Conservation (phyloP, 2,329 filamentous ascomycete species). For the Colletotrichum plurivorum region DNA sequence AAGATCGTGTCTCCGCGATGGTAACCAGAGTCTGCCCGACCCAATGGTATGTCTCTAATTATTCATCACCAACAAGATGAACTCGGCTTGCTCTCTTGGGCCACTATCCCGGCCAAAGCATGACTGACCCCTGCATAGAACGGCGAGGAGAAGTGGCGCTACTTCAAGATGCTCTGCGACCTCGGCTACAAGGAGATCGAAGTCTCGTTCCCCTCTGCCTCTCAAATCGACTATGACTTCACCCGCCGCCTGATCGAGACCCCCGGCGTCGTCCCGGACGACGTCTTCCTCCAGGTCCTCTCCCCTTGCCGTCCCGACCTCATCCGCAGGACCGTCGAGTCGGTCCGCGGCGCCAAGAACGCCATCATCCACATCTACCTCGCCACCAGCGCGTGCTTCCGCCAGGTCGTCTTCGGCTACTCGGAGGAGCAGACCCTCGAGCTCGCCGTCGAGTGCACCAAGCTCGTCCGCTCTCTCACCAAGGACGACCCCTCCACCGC, state of each 20-base stretch:
- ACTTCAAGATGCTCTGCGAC: constrained; percentile 94
- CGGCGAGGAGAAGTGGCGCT: constrained; percentile 93
- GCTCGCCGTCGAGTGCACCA: constrained; percentile 87
- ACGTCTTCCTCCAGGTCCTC: constrained; percentile 93
- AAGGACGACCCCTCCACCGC: constrained; percentile 76
- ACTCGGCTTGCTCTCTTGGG: no score
- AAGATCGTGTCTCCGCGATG: constrained; percentile 76
- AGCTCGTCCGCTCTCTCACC: constrained; percentile 89
- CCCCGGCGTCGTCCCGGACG: constrained; percentile 85
- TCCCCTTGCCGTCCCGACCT: constrained; percentile 93
- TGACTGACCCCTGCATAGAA: no score
- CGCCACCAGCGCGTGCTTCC: constrained; percentile 96
- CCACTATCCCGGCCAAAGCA: no score
- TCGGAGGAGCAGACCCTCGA: constrained; percentile 85
- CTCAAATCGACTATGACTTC: constrained; percentile 96
- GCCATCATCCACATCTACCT: constrained; percentile 96
- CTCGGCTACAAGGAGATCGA: constrained; percentile 99
- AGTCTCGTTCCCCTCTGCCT: constrained; percentile 94
- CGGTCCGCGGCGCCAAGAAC: constrained; percentile 90
- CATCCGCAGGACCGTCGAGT: constrained; percentile 90
- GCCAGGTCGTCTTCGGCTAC: constrained; percentile 90
- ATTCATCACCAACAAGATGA: constrained; percentile 1
- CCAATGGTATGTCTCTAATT: constrained; percentile 80
- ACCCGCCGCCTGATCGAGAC: constrained; percentile 89
- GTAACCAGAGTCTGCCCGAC: constrained; percentile 93